Percentiles rank a stretch among this genome's conserved stretches.
phyloP scores from a whole-genome alignment of 495 filamentous ascomycete genomes.

The Talaromyces ruber region DNA sequence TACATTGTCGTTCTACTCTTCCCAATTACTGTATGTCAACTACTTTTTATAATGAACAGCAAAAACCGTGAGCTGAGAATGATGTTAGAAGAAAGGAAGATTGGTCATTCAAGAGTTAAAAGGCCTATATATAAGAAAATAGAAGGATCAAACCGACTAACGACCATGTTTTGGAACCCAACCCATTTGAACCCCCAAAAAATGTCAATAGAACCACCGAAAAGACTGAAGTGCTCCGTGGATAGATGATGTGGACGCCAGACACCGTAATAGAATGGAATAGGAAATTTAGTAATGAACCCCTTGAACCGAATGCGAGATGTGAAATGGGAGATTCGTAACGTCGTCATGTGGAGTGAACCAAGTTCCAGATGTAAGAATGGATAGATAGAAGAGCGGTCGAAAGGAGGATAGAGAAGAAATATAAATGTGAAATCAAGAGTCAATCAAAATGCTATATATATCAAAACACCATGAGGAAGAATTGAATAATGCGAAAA shows the following conservation, averaged over 20 bases:
- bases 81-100: background rate
- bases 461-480: background rate
- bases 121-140: background rate
- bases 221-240: background rate
- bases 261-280: background rate
- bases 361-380: background rate
- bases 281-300: background rate
- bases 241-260: background rate
- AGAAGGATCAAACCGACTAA: too few relatives aligned
- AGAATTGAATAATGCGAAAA: background rate
- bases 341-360: background rate
- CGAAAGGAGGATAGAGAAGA: background rate
- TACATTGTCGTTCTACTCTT: background rate
- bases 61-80: too few relatives aligned
- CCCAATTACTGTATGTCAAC: too few relatives aligned
- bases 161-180: background rate
- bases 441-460: background rate
- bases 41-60: too few relatives aligned
- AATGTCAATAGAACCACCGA: background rate
- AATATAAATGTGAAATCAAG: background rate
- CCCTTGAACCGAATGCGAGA: background rate
- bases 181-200: background rate
- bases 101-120: background rate
- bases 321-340: background rate
- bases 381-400: background rate